phyloP scores from a whole-genome alignment of 2,329 filamentous ascomycete species.

The Exophiala dermatitidis region DNA sequence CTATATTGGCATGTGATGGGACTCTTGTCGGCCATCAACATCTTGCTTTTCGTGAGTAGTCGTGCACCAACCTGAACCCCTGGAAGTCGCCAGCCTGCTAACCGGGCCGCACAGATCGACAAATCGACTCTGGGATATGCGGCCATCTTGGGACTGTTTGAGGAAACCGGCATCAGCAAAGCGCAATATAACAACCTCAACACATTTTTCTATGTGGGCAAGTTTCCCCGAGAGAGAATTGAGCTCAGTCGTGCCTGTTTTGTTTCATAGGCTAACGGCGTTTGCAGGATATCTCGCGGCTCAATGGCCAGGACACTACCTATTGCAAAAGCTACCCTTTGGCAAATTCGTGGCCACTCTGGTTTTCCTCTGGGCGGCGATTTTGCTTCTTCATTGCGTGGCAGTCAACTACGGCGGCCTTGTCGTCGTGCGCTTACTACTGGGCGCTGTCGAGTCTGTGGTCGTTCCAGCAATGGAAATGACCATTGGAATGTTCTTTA shows the following conservation, averaged over 20 bases:
- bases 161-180: constrained; percentile 36
- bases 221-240: no score
- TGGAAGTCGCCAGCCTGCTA: no score
- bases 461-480: constrained; percentile 48
- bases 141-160: constrained; percentile 38
- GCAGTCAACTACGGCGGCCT: constrained; percentile 42
- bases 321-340: constrained; percentile 37
- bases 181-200: constrained; percentile 38
- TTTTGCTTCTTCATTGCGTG: constrained; percentile 34
- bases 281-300: constrained; percentile 8
- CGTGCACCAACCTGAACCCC: no score
- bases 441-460: constrained; percentile 51
- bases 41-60: no score
- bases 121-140: constrained; percentile 39
- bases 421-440: constrained; percentile 46
- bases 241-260: no score
- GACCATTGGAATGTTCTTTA: constrained; percentile 39
- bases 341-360: constrained; percentile 32
- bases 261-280: constrained; percentile 9
- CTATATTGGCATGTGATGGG: no score
- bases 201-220: constrained; percentile 39
- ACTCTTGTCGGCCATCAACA: no score
- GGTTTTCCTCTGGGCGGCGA: constrained; percentile 33
- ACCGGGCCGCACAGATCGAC: constrained; percentile 30
- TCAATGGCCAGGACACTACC: constrained; percentile 34